Evolutionary conservation across 2,329 filamentous ascomycete species (phyloP), one percentile per base, ranked within the genome.

Genomic region (Didymella exigua): DNA sequence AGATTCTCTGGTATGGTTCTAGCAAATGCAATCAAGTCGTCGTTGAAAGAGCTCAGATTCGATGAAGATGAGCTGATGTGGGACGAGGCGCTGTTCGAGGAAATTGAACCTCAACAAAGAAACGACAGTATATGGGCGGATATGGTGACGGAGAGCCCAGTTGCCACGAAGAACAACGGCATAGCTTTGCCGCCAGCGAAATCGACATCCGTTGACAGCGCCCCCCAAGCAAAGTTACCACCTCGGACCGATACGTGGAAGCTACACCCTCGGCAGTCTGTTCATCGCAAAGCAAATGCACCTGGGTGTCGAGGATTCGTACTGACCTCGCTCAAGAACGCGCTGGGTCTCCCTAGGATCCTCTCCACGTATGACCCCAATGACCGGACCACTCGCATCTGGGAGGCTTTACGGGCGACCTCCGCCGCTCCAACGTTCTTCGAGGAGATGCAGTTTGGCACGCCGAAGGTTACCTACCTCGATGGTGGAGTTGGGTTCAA

Each of bases 391-490:
- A 75, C 73, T 3, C 43, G 62, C 24, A 76, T 79, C 4, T 83
- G 81, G 79, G 78, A 84, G 72, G 79, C 80, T 53, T 75, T 80
- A 3, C 75, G 82, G 14, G 82, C 81, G 5, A 81, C 81, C 1
- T 76, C 79, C 1, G 79, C 82, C 5, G 78, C 79, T 4, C 81
- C 81, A 3, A 74, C 72, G 1, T 81, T 78, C 56, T 84, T 84
- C 68, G 80, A 81, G 56, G 77, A 79, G 6, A 83, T 82, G 69
- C 70, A 75, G n/a, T 79, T 84, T 49, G 71, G 75, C 5, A 73
- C 75, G 4, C 79, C 79, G 0, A 76, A 78, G 53, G 74, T 76
- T 5, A 76, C 72, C 0, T 85, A 82, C 56, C 68, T 80, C 0
- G 82, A 84, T 51, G 81, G 81, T 2, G 80, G 76, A 2, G 67